Conservation (phyloP, 2,329 filamentous ascomycete species). For the Fusarium anguioides region DNA sequence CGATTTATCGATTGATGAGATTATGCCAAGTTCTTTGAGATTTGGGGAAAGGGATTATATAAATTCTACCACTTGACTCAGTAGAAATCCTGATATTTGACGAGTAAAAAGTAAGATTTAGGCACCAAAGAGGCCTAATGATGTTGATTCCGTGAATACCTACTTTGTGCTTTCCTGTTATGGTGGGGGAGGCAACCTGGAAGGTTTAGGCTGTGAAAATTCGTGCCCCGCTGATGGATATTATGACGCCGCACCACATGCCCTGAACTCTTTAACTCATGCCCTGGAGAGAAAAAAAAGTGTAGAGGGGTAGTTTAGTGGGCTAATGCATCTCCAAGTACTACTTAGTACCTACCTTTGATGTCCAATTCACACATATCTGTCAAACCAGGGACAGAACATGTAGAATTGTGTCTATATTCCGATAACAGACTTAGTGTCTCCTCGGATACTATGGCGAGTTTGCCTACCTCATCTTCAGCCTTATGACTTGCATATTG, state of each 20-base stretch:
- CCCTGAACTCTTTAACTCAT: not conserved
- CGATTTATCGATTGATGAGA: constrained; percentile 9
- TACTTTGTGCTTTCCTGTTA: constrained; percentile 25
- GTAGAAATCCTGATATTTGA: not conserved
- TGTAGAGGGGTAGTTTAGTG: constrained; percentile 42
- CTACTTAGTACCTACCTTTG: no score
- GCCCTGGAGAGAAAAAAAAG: constrained; percentile 20
- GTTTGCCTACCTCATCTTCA: not conserved
- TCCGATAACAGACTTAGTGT: no score
- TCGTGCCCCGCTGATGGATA: constrained; percentile 52
- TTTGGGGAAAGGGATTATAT: not conserved
- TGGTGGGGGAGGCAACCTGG: constrained; percentile 43
- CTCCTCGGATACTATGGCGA: no score
- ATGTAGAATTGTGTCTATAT: constrained; percentile 6
- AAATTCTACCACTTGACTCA: not conserved
- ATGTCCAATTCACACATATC: not conserved
- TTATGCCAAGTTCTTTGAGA: constrained; percentile 12
- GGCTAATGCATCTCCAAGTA: no score
- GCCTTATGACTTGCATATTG: constrained; percentile 1
- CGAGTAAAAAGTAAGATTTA: constrained; percentile 23
- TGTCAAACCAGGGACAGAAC: not conserved
- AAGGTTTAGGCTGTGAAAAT: constrained; percentile 52
- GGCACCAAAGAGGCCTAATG: constrained; percentile 45
- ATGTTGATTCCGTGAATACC: constrained; percentile 39
- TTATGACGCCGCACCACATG: constrained; percentile 46